Evolutionary conservation across 495 filamentous ascomycete genomes (phyloP).

Genomic region (Tuber umbilicatum): DNA sequence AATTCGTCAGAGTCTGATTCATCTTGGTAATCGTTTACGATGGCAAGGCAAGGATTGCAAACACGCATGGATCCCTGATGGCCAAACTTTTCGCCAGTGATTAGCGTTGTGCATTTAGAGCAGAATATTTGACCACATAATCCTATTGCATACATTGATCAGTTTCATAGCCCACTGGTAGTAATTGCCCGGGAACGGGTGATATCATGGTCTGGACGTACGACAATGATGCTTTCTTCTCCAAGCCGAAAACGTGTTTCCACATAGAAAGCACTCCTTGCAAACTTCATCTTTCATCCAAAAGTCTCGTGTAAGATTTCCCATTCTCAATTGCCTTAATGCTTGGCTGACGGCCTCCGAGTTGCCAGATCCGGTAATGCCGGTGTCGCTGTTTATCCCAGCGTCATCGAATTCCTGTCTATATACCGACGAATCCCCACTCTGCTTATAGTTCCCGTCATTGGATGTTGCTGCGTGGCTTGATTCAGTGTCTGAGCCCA

Average conservation of each 20-base stretch:
- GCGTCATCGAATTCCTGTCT: slow-evolving; percentile 33
- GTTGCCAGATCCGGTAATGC: slow-evolving; percentile 45
- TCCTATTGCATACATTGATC: slow-evolving; percentile 40
- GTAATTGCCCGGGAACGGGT: not conserved
- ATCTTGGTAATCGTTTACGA: slow-evolving; percentile 85
- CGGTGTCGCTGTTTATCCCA: slow-evolving; percentile 23
- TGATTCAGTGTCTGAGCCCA: slow-evolving; percentile 34
- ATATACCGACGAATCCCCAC: slow-evolving; percentile 34
- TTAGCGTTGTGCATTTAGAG: slow-evolving; percentile 85
- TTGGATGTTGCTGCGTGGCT: slow-evolving; percentile 38
- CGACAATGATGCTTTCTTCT: slow-evolving; percentile 95
- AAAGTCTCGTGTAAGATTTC: slow-evolving; percentile 83
- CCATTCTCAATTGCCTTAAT: slow-evolving; percentile 66
- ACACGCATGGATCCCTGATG: slow-evolving; percentile 78
- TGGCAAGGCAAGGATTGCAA: slow-evolving; percentile 87
- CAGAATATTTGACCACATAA: slow-evolving; percentile 95
- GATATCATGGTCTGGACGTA: slow-evolving; percentile 43
- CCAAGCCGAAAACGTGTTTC: slow-evolving; percentile 83
- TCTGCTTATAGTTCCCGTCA: slow-evolving; percentile 28
- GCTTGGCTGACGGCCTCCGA: slow-evolving; percentile 56
- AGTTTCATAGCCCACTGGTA: slow-evolving; percentile 8
- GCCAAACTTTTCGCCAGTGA: slow-evolving; percentile 80
- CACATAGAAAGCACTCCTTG: slow-evolving; percentile 93
- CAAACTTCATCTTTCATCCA: slow-evolving; percentile 99
- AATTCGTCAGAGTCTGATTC: slow-evolving; percentile 73